Conservation (phyloP, 805 yeast genomes). For the Pichia cabralensis region DNA sequence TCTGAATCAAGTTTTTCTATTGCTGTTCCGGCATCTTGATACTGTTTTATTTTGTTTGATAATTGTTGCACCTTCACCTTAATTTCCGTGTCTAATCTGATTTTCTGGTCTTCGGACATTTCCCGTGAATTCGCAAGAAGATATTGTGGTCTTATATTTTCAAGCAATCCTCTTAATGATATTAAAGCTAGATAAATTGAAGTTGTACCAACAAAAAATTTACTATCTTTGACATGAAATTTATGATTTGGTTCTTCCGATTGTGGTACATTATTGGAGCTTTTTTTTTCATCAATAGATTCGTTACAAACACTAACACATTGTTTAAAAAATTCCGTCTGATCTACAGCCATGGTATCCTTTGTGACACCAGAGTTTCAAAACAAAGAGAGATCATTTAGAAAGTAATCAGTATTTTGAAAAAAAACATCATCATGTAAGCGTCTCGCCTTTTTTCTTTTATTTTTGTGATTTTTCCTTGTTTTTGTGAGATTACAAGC, state of each 20-base stretch:
- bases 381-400: too few relatives aligned
- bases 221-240: neutral
- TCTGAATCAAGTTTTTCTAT: neutral
- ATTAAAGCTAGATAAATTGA: conserved; percentile 3
- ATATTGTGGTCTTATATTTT: conserved; percentile 28
- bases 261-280: neutral
- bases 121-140: conserved; percentile 22
- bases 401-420: too few relatives aligned
- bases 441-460: too few relatives aligned
- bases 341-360: too few relatives aligned
- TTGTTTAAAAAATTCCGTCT: conserved; percentile 3
- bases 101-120: conserved; percentile 19
- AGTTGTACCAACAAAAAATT: neutral
- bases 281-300: neutral
- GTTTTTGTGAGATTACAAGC: too few relatives aligned
- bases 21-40: conserved; percentile 7
- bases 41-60: conserved; percentile 19
- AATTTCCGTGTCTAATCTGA: conserved; percentile 20
- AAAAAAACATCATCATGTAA: too few relatives aligned
- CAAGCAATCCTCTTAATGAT: conserved; percentile 8
- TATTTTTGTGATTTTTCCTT: too few relatives aligned
- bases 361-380: too few relatives aligned
- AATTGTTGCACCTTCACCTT: conserved; percentile 17
- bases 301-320: conserved; percentile 5
- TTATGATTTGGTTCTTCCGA: neutral